Evolutionary conservation across 306 rosid species (phyloP).

Genomic region (Casuarina glauca): DNA sequence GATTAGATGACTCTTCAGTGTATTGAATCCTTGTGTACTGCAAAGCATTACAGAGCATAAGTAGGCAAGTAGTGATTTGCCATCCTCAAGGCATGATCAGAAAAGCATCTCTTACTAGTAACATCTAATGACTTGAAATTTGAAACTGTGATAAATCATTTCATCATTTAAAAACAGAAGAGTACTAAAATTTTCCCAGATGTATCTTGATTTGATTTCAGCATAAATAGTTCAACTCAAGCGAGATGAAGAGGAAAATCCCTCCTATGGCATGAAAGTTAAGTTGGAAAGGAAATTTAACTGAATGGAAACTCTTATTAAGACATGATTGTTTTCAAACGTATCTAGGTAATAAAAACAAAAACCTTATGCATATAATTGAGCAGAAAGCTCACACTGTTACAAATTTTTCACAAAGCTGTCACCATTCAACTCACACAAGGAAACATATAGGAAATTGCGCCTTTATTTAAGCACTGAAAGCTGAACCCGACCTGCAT

Average conservation of each 20-base stretch:
- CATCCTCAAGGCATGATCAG: neutral
- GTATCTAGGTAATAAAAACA: neutral
- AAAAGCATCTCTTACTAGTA: neutral
- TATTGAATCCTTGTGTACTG: neutral
- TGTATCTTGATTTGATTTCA: neutral
- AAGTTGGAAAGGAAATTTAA: neutral
- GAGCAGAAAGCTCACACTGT: no score
- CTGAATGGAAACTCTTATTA: neutral
- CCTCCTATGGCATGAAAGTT: neutral
- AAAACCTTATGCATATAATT: no score
- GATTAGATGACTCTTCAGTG: conserved; percentile 10
- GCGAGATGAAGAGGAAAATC: neutral
- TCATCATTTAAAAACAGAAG: neutral
- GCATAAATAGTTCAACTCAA: neutral
- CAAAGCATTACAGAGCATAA: neutral
- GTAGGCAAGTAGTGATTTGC: neutral
- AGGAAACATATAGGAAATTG: neutral
- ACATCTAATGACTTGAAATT: neutral
- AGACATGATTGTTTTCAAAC: neutral
- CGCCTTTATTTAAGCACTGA: conserved; percentile 14
- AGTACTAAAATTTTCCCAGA: neutral
- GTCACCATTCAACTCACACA: neutral
- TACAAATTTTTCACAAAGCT: no score
- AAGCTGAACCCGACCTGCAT: conserved; percentile 73
- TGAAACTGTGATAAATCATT: neutral